phyloP scores from a whole-genome alignment of 352 stramenopile genomes.

The Pythium chondricola region DNA sequence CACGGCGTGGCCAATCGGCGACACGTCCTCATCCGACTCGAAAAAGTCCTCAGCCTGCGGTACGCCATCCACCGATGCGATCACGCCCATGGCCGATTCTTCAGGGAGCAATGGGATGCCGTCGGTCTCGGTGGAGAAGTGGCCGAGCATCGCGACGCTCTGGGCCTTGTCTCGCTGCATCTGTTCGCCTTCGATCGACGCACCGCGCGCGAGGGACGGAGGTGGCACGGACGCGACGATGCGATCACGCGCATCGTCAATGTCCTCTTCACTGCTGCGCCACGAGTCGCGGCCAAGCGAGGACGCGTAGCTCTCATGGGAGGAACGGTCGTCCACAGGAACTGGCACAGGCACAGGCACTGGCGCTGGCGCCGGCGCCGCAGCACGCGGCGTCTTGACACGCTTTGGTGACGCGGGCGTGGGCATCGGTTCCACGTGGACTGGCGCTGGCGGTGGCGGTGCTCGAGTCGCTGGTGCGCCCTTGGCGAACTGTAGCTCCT shows the following conservation, averaged over 20 bases:
- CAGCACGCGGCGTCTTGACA: constrained; percentile 12
- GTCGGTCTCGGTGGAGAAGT: constrained; percentile 61
- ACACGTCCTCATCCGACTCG: constrained; percentile 18
- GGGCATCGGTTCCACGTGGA: not conserved
- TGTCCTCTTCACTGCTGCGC: constrained; percentile 20
- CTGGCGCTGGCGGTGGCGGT: constrained; percentile 4
- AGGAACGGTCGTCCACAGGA: constrained; percentile 1
- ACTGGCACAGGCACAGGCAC: constrained; percentile 8
- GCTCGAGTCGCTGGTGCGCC: too few relatives aligned
- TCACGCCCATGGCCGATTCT: constrained; percentile 37
- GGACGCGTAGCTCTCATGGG: constrained; percentile 3
- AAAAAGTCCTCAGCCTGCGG: constrained; percentile 24
- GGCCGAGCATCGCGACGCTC: constrained; percentile 64
- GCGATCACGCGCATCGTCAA: constrained; percentile 17
- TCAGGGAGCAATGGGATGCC: constrained; percentile 55
- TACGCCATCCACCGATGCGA: constrained; percentile 54
- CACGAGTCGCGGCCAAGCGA: constrained; percentile 12
- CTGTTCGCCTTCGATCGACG: constrained; percentile 9
- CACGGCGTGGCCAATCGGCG: constrained; percentile 29
- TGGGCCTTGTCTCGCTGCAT: constrained; percentile 42
- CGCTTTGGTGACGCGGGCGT: not conserved
- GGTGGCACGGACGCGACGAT: not conserved
- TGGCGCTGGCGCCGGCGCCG: constrained; percentile 12
- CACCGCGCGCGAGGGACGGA: constrained; percentile 3
- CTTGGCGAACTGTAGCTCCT: too few relatives aligned